Conservation (phyloP, 805 yeast species). For the Hanseniaspora taiwanica region DNA sequence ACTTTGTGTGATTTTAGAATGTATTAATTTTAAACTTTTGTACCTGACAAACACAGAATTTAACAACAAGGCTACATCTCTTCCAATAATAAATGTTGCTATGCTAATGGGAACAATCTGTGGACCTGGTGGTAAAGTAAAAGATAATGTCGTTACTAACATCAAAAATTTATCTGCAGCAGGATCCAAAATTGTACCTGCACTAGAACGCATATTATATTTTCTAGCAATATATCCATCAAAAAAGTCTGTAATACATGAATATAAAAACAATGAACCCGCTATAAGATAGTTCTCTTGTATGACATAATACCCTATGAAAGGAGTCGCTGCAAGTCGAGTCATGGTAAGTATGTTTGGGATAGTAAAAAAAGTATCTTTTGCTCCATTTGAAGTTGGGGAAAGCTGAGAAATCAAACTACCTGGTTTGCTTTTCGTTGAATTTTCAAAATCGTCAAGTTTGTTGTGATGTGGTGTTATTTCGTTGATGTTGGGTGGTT, state of each 20-base stretch:
- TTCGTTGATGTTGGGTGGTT: too few species aligned
- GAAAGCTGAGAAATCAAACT: too few species aligned
- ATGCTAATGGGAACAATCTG: constrained; percentile 58
- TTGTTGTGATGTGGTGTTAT: too few species aligned
- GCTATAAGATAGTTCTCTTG: constrained; percentile 53
- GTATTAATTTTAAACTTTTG: constrained; percentile 28
- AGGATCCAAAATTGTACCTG: constrained; percentile 90
- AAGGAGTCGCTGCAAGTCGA: constrained; percentile 70
- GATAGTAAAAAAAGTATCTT: constrained; percentile 58
- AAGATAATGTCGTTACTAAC: constrained; percentile 70
- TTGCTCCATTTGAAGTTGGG: not conserved
- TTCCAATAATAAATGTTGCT: constrained; percentile 64
- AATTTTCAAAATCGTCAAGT: too few species aligned
- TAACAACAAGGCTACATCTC: constrained; percentile 63
- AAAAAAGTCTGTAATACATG: constrained; percentile 80
- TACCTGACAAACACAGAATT: constrained; percentile 65
- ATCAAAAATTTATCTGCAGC: constrained; percentile 86
- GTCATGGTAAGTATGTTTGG: constrained; percentile 81
- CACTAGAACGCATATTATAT: constrained; percentile 60
- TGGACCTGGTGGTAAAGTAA: constrained; percentile 37
- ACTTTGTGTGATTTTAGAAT: constrained; percentile 32
- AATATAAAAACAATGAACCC: constrained; percentile 60
- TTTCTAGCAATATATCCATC: constrained; percentile 88
- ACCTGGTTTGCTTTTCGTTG: too few species aligned
- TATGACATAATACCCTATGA: constrained; percentile 67